A percentile compares a stretch with the other conserved stretches of the same genome.
Evolutionary conservation across 106 monocot genomes (phyloP).

Genomic region (Apostasia ramifera): DNA sequence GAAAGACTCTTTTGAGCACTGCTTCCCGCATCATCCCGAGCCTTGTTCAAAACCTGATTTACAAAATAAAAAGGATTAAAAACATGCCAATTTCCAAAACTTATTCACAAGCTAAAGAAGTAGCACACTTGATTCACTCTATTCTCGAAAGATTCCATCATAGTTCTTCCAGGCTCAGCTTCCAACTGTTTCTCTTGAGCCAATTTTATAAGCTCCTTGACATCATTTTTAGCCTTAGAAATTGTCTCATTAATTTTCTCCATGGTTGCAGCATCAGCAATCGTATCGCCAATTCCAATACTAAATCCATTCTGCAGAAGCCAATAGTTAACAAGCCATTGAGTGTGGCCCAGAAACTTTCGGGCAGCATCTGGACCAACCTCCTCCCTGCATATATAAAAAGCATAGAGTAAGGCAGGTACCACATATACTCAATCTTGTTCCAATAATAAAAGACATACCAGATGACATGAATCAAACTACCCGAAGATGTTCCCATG

Average conservation of each 20-base stretch:
- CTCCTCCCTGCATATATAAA: conserved; percentile 75
- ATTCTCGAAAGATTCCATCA: conserved; percentile 99
- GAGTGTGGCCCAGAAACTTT: conserved; percentile 94
- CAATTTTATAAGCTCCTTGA: conserved; percentile 86
- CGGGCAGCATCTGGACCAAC: conserved; percentile 98
- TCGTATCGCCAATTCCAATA: conserved; percentile 97
- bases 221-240: conserved; percentile 84
- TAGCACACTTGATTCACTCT: conserved; percentile 81
- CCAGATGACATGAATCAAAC: conserved; percentile 98
- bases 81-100: not conserved
- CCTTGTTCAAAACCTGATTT: conserved; percentile 94
- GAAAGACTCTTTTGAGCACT: conserved; percentile 98
- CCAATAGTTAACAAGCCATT: conserved; percentile 99
- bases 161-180: conserved; percentile 87
- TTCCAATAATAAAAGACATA: conserved; percentile 11
- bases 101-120: not conserved
- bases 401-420: not conserved
- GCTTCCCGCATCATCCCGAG: conserved; percentile 96
- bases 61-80: conserved; percentile 12
- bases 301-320: conserved; percentile 91
- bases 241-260: conserved; percentile 98
- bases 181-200: conserved; percentile 82
- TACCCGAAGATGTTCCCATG: conserved; percentile 82
- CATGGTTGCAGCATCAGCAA: conserved; percentile 97
- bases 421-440: not conserved